Percentiles rank a stretch among this genome's conserved stretches.
Conservation (phyloP, 371 early-diverging fungal genomes). For the Ecytonucleospora hepatopenaei region DNA sequence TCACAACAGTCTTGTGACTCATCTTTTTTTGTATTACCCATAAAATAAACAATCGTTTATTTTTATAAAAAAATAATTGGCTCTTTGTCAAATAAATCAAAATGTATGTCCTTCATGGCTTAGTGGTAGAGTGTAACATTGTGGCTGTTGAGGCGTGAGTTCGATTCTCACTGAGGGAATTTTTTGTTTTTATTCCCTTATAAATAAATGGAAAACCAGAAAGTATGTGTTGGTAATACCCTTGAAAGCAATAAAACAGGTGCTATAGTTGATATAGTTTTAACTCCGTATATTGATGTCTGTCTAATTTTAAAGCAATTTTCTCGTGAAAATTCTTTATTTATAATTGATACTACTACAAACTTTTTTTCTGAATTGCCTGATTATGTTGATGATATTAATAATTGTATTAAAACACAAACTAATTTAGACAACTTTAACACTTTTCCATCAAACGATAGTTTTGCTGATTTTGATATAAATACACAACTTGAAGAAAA, state of each 20-base stretch:
- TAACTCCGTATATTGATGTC: neutral
- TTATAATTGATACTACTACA: neutral
- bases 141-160: constrained; percentile 8
- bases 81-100: too few species aligned
- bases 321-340: neutral
- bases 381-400: too few species aligned
- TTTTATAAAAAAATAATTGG: too few species aligned
- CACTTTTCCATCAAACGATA: too few species aligned
- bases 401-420: too few species aligned
- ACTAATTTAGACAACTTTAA: too few species aligned
- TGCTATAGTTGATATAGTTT: constrained; percentile 2
- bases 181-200: neutral
- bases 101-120: constrained; percentile 6
- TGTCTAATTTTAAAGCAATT: neutral
- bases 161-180: constrained; percentile 9
- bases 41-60: too few species aligned
- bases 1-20: too few species aligned
- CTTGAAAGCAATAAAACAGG: neutral
- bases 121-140: constrained; percentile 7
- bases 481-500: neutral
- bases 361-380: neutral
- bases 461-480: too few species aligned
- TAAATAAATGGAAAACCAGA: neutral
- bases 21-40: too few species aligned
- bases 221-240: neutral